Evolutionary conservation across 73 alveolate genomes (phyloP), one percentile per base, ranked within the genome.

Genomic region (Durusdinium trenchii): DNA sequence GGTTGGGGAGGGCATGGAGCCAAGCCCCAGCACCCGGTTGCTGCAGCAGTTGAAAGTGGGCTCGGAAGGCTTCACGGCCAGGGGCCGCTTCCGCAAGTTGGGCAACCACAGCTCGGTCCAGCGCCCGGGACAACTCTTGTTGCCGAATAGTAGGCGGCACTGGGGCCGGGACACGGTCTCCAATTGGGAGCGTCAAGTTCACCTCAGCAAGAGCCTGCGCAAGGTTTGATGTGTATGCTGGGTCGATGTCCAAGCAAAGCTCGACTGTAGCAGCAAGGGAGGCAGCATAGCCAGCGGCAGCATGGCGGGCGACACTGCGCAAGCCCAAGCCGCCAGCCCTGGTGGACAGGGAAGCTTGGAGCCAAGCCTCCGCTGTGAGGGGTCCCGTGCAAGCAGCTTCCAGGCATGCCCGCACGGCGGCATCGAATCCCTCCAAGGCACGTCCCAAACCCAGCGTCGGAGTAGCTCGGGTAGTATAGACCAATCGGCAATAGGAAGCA

Each of bases 1-100:
- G 73, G 40, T n/a, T 6, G 50, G 93, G 75, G 20, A 60, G 48
- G 42, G 93, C 93, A 48, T 46, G 69, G 35, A 83, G 73, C 93
- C 93, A 83, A 47, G 93, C 71, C 28, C 93, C 93, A 7, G 93
- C 93, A 10, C 73, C 73, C 51, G 93, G 75, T 35, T 83, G 93
- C 42, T 50, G 93, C 0, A 48, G 93, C 50, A 83, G 93, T 50
- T 83, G 93, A 3, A 82, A 30, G 57, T 82, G 92, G 35, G 71
- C 92, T 26, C 71, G 67, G 47, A 47, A 43, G 48, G 92, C 92
- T 46, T 81, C 92, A 2, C 92, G 23, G 67, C 67, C 92, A 14
- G 36, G 84, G 42, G 45, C 81, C 10, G 81, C 81, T 30, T 36
- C 16, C 45, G 45, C 81, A 7, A 67, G 81, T 14, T 23, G 81